Evolutionary conservation across 2,329 filamentous ascomycete genomes (phyloP).

Genomic region (Tympanopsis confertula): DNA sequence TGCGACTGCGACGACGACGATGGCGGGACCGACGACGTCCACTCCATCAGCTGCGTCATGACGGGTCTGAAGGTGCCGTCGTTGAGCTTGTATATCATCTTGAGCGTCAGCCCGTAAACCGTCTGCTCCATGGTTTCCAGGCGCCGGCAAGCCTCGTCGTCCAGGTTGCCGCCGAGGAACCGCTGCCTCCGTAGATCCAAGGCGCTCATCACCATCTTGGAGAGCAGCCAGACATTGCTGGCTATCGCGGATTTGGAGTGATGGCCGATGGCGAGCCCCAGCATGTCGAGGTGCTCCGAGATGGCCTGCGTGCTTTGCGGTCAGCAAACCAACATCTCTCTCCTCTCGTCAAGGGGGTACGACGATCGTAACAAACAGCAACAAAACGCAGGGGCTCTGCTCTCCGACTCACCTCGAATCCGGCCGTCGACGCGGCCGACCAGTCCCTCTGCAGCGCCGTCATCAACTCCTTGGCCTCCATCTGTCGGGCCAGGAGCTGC

Average conservation of each 20-base stretch:
- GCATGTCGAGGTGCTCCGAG: slow-evolving; percentile 56
- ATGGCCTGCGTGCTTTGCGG: slow-evolving; percentile 41
- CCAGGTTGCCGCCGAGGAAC: slow-evolving; percentile 23
- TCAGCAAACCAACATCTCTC: slow-evolving; percentile 8
- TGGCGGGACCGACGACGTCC: slow-evolving; percentile 53
- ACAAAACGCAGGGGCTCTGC: neutral
- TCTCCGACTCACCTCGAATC: slow-evolving; percentile 42
- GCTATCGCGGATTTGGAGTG: slow-evolving; percentile 69
- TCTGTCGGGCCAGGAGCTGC: slow-evolving; percentile 3
- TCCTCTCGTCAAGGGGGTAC: neutral
- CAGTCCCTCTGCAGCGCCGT: slow-evolving; percentile 47
- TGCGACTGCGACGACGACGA: slow-evolving; percentile 64
- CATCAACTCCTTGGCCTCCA: slow-evolving; percentile 7
- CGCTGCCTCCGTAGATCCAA: slow-evolving; percentile 55
- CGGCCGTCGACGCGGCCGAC: slow-evolving; percentile 46
- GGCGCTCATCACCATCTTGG: slow-evolving; percentile 45
- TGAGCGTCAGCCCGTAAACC: slow-evolving; percentile 62
- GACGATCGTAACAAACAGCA: slow-evolving; percentile 7
- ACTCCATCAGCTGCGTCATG: slow-evolving; percentile 77
- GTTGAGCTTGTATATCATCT: slow-evolving; percentile 94
- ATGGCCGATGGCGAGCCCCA: slow-evolving; percentile 63
- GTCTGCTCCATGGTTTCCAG: slow-evolving; percentile 50
- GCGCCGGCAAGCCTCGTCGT: slow-evolving; percentile 25
- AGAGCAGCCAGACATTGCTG: slow-evolving; percentile 60
- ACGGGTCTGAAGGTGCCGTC: slow-evolving; percentile 86